Conservation (phyloP, 176 grass and related monocot species). For the Triticum timopheevii region DNA sequence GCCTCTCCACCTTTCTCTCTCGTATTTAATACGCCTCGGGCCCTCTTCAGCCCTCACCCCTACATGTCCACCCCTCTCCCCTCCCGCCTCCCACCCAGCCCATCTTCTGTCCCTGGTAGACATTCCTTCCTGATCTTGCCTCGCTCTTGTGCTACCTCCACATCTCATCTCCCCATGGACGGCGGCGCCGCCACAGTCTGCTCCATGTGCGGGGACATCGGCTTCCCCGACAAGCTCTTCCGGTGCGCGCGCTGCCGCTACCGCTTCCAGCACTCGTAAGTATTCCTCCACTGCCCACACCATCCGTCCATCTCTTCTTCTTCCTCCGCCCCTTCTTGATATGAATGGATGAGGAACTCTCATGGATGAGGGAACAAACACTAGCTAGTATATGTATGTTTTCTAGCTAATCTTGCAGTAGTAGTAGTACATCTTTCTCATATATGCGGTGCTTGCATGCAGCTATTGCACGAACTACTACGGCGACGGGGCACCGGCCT, state of each 20-base stretch:
- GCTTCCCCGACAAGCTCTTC: constrained; percentile 98
- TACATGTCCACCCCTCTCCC: constrained; percentile 20
- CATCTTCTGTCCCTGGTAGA: background rate
- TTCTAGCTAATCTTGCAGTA: background rate
- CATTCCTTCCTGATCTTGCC: background rate
- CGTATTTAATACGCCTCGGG: constrained; percentile 34
- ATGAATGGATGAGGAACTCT: background rate
- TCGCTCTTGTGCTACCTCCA: background rate
- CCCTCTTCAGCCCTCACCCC: constrained; percentile 16
- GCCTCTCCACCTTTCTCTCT: background rate
- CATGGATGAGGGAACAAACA: background rate
- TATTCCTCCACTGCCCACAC: background rate
- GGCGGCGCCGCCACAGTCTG: constrained; percentile 52
- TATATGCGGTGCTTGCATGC: background rate
- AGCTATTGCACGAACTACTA: constrained; percentile 99
- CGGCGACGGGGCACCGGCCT: constrained; percentile 39
- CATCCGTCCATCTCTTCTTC: background rate
- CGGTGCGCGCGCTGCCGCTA: constrained; percentile 70
- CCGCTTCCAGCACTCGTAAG: constrained; percentile 95
- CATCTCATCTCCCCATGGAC: constrained; percentile 23
- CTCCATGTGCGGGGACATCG: constrained; percentile 97
- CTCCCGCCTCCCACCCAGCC: background rate
- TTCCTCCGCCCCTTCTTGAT: background rate
- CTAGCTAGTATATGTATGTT: too few species aligned
- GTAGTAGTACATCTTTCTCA: background rate